Conservation (phyloP, 257 asterid genomes). For the Forsythia viridissima region DNA sequence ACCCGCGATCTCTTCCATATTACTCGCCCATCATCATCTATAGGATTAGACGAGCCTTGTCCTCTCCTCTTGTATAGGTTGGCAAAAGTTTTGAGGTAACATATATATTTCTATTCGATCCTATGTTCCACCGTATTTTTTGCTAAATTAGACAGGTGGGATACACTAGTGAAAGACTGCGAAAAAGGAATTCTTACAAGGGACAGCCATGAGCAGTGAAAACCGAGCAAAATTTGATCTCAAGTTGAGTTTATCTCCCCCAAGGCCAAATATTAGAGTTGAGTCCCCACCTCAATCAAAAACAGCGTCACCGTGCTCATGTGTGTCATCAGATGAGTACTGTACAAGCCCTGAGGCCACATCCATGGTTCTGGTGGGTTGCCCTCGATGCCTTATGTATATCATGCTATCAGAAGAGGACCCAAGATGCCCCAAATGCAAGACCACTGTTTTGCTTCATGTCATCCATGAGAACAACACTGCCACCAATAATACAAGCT, state of each 20-base stretch:
- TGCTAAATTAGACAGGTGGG: not conserved
- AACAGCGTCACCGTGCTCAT: not conserved
- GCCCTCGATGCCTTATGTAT: conserved; percentile 2
- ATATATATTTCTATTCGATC: too few relatives aligned
- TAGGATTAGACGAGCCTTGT: not conserved
- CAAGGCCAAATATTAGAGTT: not conserved
- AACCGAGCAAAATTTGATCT: not conserved
- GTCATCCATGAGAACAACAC: not conserved
- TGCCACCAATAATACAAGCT: not conserved
- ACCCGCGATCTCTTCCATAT: not conserved
- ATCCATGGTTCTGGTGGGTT: conserved; percentile 3
- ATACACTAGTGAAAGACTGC: not conserved
- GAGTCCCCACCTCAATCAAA: not conserved
- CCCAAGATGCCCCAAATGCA: conserved; percentile 14
- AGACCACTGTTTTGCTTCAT: conserved; percentile 5
- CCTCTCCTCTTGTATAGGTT: not conserved
- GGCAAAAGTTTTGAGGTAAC: not conserved
- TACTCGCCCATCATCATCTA: not conserved
- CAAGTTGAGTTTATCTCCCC: conserved; percentile 2
- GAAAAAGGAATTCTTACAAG: not conserved
- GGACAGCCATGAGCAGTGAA: not conserved
- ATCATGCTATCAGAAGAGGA: conserved; percentile 1
- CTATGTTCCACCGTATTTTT: too few relatives aligned
- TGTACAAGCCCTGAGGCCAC: not conserved
- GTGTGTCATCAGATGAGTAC: not conserved